Percentiles rank a stretch among this genome's conserved stretches.
phyloP scores from a whole-genome alignment of 2,329 filamentous ascomycete genomes.

The Colletotrichum neosansevieriae region DNA sequence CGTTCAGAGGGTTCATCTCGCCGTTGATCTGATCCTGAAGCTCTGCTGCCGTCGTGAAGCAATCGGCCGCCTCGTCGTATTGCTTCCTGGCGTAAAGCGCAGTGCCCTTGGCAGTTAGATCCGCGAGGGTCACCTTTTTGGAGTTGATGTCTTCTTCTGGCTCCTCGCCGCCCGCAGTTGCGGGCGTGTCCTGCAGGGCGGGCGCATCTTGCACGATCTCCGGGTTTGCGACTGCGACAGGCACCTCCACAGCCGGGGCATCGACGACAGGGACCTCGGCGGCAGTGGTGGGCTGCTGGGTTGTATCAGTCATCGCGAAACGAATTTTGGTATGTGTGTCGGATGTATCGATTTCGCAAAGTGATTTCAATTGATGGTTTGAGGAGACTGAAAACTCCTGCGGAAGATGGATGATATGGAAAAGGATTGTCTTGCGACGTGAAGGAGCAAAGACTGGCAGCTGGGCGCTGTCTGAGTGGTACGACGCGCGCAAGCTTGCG shows the following conservation, averaged over 20 bases:
- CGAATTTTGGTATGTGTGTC: not conserved
- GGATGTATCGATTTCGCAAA: not conserved
- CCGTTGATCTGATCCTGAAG: constrained; percentile 93
- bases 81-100: constrained; percentile 91
- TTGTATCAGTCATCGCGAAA: constrained; percentile 46
- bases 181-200: constrained; percentile 31
- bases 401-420: constrained; percentile 16
- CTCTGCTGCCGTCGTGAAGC: constrained; percentile 89
- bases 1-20: constrained; percentile 90
- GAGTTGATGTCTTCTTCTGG: constrained; percentile 61
- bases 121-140: constrained; percentile 75
- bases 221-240: constrained; percentile 44
- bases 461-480: constrained; percentile 25
- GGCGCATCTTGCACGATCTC: constrained; percentile 39
- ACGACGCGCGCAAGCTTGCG: constrained; percentile 34
- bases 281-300: constrained; percentile 45
- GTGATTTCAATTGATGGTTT: constrained; percentile 4
- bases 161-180: constrained; percentile 27
- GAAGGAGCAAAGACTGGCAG: constrained; percentile 15
- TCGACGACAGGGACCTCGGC: constrained; percentile 30
- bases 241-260: constrained; percentile 41
- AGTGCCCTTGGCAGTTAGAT: constrained; percentile 83
- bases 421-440: constrained; percentile 1
- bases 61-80: constrained; percentile 85
- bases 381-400: not conserved